Evolutionary conservation across 2,329 filamentous ascomycete species (phyloP).

Genomic region (Curvularia sp.): DNA sequence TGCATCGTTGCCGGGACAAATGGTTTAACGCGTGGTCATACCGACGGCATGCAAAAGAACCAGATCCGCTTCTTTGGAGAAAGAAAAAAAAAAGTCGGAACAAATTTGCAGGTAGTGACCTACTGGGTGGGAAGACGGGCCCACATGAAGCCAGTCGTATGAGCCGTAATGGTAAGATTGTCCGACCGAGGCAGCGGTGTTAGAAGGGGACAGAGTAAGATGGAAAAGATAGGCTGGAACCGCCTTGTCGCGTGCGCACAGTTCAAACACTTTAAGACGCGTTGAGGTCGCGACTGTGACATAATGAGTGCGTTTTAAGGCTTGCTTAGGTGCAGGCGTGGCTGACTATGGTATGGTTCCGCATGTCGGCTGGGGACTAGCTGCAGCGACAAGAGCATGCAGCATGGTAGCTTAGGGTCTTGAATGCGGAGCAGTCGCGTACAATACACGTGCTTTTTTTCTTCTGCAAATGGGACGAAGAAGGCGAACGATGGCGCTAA

Average conservation of each 20-base stretch:
- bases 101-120: constrained; percentile 33
- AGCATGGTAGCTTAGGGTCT: constrained; percentile 16
- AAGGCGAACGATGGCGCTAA: constrained; percentile 39
- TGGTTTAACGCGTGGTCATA: constrained; percentile 32
- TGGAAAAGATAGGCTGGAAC: constrained; percentile 35
- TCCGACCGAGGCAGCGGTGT: constrained; percentile 16
- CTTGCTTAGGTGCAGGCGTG: constrained; percentile 35
- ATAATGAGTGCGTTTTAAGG: constrained; percentile 26
- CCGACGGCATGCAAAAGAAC: constrained; percentile 11
- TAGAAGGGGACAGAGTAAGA: constrained; percentile 33
- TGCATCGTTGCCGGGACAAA: constrained; percentile 24
- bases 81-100: constrained; percentile 35
- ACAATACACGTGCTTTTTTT: constrained; percentile 34
- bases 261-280: constrained; percentile 41
- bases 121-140: constrained; percentile 15
- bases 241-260: constrained; percentile 38
- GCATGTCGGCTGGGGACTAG: constrained; percentile 41
- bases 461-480: constrained; percentile 23
- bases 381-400: constrained; percentile 34
- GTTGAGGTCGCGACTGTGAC: constrained; percentile 43
- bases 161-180: constrained; percentile 19
- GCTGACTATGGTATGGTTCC: constrained; percentile 31
- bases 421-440: constrained; percentile 32
- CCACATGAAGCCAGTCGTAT: constrained; percentile 34
- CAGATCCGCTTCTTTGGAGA: constrained; percentile 29